phyloP scores from a whole-genome alignment of 495 filamentous ascomycete genomes.

The Barbatosphaeria neglecta region DNA sequence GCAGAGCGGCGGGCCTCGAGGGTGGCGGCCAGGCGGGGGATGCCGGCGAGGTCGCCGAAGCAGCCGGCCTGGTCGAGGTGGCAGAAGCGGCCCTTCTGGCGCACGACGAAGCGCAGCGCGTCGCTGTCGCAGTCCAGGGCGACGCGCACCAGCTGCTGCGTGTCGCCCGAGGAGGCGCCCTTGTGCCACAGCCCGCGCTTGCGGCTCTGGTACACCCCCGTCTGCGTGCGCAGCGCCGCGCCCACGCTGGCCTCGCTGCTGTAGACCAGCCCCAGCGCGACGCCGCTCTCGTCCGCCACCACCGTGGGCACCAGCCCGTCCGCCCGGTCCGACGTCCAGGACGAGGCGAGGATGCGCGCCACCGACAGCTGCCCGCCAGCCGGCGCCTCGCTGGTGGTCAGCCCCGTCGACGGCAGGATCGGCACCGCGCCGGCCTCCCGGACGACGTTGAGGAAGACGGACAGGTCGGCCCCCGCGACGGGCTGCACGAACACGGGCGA shows the following conservation, averaged over 20 bases:
- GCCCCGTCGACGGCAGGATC: constrained; percentile 55
- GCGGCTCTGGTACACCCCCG: constrained; percentile 88
- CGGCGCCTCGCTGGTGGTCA: constrained; percentile 53
- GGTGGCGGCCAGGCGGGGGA: constrained; percentile 76
- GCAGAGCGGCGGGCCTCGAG: constrained; percentile 64
- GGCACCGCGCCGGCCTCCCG: constrained; percentile 53
- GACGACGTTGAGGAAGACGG: constrained; percentile 41
- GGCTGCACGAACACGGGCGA: constrained; percentile 35
- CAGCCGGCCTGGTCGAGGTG: constrained; percentile 85
- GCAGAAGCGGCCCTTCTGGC: constrained; percentile 89
- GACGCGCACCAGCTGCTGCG: constrained; percentile 76
- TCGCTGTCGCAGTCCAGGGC: constrained; percentile 87
- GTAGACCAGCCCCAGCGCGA: constrained; percentile 82
- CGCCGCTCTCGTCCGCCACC: constrained; percentile 79
- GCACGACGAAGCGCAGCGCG: constrained; percentile 78
- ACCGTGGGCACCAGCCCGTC: constrained; percentile 80
- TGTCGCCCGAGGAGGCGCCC: constrained; percentile 85
- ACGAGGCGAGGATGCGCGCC: constrained; percentile 53
- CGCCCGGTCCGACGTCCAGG: constrained; percentile 65
- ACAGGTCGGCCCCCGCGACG: constrained; percentile 29
- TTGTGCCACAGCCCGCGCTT: constrained; percentile 97
- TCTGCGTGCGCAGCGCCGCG: constrained; percentile 75
- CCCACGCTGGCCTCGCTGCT: constrained; percentile 81
- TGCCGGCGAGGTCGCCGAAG: constrained; percentile 73
- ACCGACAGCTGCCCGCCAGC: constrained; percentile 50